Conservation (phyloP, 495 filamentous ascomycete species). For the Podospora tetraspora region DNA sequence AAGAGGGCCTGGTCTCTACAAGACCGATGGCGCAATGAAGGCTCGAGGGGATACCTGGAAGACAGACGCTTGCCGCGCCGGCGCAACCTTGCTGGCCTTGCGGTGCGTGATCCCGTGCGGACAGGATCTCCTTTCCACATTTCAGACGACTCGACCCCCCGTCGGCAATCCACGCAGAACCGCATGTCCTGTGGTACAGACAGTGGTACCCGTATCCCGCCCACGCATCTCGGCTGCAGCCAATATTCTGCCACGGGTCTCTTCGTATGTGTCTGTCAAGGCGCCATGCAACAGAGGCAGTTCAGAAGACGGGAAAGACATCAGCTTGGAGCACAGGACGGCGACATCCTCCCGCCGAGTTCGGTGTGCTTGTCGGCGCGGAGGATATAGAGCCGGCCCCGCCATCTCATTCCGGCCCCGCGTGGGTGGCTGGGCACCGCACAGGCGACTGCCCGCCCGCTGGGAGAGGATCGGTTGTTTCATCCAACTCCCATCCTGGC, state of each 20-base stretch:
- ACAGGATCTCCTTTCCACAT: background rate
- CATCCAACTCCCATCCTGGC: background rate
- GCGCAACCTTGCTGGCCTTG: background rate
- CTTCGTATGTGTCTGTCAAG: slow-evolving; percentile 1
- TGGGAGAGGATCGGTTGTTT: background rate
- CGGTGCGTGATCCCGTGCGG: background rate
- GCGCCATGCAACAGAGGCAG: slow-evolving; percentile 2
- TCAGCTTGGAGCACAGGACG: background rate
- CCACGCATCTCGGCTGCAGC: too few species aligned
- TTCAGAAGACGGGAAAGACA: background rate
- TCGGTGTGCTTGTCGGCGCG: background rate
- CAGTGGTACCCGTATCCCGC: too few species aligned
- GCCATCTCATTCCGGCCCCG: background rate
- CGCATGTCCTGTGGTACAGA: background rate
- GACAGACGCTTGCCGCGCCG: slow-evolving; percentile 8
- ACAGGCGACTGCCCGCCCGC: background rate
- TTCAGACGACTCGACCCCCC: background rate
- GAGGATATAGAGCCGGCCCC: background rate
- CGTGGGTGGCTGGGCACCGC: background rate
- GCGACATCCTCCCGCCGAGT: background rate
- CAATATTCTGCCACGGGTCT: slow-evolving; percentile 12
- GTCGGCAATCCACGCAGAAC: slow-evolving; percentile 9
- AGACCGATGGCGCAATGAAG: background rate
- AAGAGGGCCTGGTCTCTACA: background rate
- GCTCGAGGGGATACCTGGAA: background rate